Evolutionary conservation across 768 basidiomycete genomes (phyloP), one percentile per base, ranked within the genome.

Genomic region (Amanita rubescens): DNA sequence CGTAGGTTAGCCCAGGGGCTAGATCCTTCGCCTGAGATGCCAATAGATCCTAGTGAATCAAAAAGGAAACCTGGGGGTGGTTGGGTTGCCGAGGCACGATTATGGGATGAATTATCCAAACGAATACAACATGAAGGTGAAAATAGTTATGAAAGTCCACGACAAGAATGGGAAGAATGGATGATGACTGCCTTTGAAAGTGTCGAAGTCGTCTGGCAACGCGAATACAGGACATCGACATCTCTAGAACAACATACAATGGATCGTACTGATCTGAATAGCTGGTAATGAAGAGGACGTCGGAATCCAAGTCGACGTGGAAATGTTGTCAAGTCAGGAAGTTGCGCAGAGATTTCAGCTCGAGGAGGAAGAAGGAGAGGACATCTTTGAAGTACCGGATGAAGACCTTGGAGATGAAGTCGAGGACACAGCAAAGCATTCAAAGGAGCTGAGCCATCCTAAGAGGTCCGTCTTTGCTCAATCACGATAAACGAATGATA

Each of bases 181-280:
- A 80, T 90, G 25, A 87, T 90, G 83, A 87, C 92, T 6, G 81
- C 87, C 0, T 97, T 96, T 62, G 87, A 96, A 69, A 94, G 93
- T 59, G 74, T 89, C 22, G 88, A 94, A 68, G 87, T 84, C 1
- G 75, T 94, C 9, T 96, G 93, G 93, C 84, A 87, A 42, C 68
- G 76, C 33, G 59, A 73, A 51, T 78, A 74, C 65, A 81, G 69
- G 63, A 71, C 70, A 9, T 86, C 86, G 85, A 79, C 66, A 62
- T 81, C 84, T 43, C n/a, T 24, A 20, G 10, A 43, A 10, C 39
- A 24, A 25, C 51, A 33, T 12, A 24, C 11, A 19, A 19, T 27
- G n/a, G n/a, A 22, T 27, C 10, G 20, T 24, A 10, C 7, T 2
- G 48, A 24, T 15, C 15, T 17, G n/a, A 14, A 43, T 55, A 17